Evolutionary conservation across 2,329 filamentous ascomycete species (phyloP).

Genomic region (Cercospora zeina): DNA sequence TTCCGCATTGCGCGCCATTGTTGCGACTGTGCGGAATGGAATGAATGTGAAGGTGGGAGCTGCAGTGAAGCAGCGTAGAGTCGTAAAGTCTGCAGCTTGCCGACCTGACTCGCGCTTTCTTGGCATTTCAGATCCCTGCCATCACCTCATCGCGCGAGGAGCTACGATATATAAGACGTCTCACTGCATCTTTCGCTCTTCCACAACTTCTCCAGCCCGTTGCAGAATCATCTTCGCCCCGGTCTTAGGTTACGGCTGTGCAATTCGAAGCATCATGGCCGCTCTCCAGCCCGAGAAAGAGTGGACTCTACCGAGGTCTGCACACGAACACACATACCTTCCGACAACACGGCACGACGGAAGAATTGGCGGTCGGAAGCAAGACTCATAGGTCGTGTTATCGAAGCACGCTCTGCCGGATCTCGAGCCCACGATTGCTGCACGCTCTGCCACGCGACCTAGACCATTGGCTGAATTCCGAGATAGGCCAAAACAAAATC

Average conservation of each 20-base stretch:
- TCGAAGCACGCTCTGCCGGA: background rate
- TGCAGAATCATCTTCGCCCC: background rate
- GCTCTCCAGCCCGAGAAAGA: background rate
- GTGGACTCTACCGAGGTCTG: background rate
- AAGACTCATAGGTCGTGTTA: background rate
- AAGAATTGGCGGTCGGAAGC: background rate
- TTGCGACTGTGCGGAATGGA: slow-evolving; percentile 6
- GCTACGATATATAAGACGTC: background rate
- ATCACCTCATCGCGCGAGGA: background rate
- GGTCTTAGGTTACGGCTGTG: background rate
- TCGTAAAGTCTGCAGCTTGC: slow-evolving; percentile 2
- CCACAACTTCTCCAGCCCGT: background rate
- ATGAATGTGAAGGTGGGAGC: background rate
- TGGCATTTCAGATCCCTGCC: background rate
- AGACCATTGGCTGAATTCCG: background rate
- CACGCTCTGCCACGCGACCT: background rate
- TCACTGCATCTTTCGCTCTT: background rate
- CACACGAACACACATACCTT: background rate
- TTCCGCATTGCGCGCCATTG: slow-evolving; percentile 86
- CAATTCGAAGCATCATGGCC: background rate
- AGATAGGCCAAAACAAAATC: slow-evolving; percentile 9
- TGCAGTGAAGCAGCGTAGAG: background rate
- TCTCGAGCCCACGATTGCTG: background rate
- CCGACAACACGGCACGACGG: background rate
- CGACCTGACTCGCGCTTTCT: slow-evolving; percentile 6